A percentile compares a stretch with the other conserved stretches of the same genome.
These are phyloP conservation scores for Hansfordia pulvinata DNA, from an alignment of 2,329 filamentous ascomycete genomes.

Conservation along the genomic window DNA sequence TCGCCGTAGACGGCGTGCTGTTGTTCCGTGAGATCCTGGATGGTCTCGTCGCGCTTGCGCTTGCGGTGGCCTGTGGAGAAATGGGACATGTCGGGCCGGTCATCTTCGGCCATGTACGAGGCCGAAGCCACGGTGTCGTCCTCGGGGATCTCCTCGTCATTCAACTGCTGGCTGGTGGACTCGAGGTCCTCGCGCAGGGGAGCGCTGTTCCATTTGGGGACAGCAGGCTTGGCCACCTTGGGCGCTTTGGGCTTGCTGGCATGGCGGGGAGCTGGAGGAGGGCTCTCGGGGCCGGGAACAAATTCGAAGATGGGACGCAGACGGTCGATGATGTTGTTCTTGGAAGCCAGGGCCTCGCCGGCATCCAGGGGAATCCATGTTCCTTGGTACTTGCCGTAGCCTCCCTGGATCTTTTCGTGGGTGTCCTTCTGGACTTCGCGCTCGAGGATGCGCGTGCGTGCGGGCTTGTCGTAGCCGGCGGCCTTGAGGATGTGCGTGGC, in stretches of 20 bases:
- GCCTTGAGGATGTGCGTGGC: slow-evolving; percentile 98
- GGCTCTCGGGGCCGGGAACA: slow-evolving; percentile 69
- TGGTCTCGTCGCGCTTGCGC: slow-evolving; percentile 57
- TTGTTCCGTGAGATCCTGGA: slow-evolving; percentile 57
- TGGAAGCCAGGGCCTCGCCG: slow-evolving; percentile 68
- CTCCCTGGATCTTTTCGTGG: slow-evolving; percentile 96
- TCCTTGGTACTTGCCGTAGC: slow-evolving; percentile 97
- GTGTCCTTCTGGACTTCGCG: slow-evolving; percentile 92
- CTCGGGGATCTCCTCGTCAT: slow-evolving; percentile 71
- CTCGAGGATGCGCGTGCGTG: slow-evolving; percentile 86
- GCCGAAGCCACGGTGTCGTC: slow-evolving; percentile 73
- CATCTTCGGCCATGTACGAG: slow-evolving; percentile 75
- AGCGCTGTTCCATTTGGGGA: slow-evolving; percentile 42
- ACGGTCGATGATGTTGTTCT: slow-evolving; percentile 77
- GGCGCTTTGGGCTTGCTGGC: slow-evolving; percentile 72
- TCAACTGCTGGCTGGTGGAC: slow-evolving; percentile 44
- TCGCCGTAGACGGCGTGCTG: slow-evolving; percentile 88
- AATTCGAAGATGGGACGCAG: slow-evolving; percentile 84
- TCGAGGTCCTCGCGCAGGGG: slow-evolving; percentile 48
- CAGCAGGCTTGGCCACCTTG: slow-evolving; percentile 44
- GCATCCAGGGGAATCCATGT: slow-evolving; percentile 90
- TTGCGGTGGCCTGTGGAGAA: slow-evolving; percentile 50
- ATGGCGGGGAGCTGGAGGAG: slow-evolving; percentile 88
- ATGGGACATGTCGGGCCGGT: slow-evolving; percentile 58
- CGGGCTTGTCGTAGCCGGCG: slow-evolving; percentile 93